These are phyloP conservation scores for Apium graveolens DNA, from an alignment of 129 eudicot species.

Conservation along the genomic window DNA sequence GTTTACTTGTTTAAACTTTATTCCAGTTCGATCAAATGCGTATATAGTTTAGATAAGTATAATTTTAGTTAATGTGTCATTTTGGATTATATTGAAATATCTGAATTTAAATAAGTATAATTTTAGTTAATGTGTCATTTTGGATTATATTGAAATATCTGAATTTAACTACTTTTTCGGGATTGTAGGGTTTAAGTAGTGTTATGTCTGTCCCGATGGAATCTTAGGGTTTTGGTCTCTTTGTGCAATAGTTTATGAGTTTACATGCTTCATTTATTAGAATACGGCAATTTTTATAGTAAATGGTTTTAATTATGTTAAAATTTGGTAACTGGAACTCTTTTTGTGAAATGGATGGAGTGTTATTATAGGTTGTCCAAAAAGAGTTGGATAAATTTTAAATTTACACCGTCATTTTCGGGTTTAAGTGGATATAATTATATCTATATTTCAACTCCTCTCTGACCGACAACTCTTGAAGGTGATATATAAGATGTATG, in stretches of 20 bases:
- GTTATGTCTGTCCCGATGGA: too few relatives aligned
- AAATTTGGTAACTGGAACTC: not conserved
- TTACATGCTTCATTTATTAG: not conserved
- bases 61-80: too few relatives aligned
- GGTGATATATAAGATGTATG: not conserved
- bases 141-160: too few relatives aligned
- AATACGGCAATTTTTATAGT: not conserved
- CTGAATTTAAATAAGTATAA: too few relatives aligned
- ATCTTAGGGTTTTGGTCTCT: not conserved
- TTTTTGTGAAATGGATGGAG: not conserved
- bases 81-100: too few relatives aligned
- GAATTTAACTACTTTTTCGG: too few relatives aligned
- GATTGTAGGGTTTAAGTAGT: too few relatives aligned
- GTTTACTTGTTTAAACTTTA: too few relatives aligned
- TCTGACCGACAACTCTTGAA: not conserved
- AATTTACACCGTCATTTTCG: not conserved
- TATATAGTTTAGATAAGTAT: too few relatives aligned
- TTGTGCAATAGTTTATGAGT: not conserved
- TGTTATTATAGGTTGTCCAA: not conserved
- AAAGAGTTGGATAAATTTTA: not conserved
- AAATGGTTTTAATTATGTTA: not conserved
- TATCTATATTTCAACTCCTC: not conserved
- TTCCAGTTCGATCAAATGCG: too few relatives aligned
- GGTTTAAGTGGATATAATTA: not conserved
- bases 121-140: too few relatives aligned